Conservation (phyloP, 768 basidiomycete genomes). For the Lentinus brumalis region DNA sequence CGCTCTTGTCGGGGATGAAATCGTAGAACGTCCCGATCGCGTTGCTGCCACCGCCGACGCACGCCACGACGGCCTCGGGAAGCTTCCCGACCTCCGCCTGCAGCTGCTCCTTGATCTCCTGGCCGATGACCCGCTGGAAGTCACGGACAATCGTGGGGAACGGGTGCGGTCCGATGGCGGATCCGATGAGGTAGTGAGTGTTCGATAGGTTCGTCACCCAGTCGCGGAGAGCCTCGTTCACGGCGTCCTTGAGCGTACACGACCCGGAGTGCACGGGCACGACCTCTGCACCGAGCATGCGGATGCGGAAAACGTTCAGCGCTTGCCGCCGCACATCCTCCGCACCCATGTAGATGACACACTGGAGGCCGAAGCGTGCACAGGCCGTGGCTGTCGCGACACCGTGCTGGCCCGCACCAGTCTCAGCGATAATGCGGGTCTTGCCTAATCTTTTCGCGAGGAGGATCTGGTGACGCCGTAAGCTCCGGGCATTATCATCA, state of each 20-base stretch:
- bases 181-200: slow-evolving; percentile 97
- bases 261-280: slow-evolving; percentile 93
- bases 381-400: slow-evolving; percentile 99
- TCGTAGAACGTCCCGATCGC: slow-evolving; percentile 98
- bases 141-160: slow-evolving; percentile 99
- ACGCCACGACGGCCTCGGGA: slow-evolving; percentile 93
- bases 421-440: slow-evolving; percentile 97
- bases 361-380: slow-evolving; percentile 94
- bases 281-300: slow-evolving; percentile 96
- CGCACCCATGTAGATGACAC: slow-evolving; percentile 96
- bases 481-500: not conserved
- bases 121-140: slow-evolving; percentile 93
- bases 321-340: slow-evolving; percentile 97
- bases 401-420: slow-evolving; percentile 98
- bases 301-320: slow-evolving; percentile 96
- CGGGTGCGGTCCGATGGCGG: slow-evolving; percentile 93
- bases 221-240: slow-evolving; percentile 97
- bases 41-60: slow-evolving; percentile 97
- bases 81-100: slow-evolving; percentile 74
- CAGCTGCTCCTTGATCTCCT: slow-evolving; percentile 92
- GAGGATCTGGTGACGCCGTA: slow-evolving; percentile 61
- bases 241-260: slow-evolving; percentile 94
- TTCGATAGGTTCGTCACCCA: slow-evolving; percentile 96
- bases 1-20: slow-evolving; percentile 86
- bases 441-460: slow-evolving; percentile 94